A percentile compares a stretch with the other conserved stretches of the same genome.
Evolutionary conservation across 331 rosid genomes (phyloP).

Genomic region (Malus hybrid): DNA sequence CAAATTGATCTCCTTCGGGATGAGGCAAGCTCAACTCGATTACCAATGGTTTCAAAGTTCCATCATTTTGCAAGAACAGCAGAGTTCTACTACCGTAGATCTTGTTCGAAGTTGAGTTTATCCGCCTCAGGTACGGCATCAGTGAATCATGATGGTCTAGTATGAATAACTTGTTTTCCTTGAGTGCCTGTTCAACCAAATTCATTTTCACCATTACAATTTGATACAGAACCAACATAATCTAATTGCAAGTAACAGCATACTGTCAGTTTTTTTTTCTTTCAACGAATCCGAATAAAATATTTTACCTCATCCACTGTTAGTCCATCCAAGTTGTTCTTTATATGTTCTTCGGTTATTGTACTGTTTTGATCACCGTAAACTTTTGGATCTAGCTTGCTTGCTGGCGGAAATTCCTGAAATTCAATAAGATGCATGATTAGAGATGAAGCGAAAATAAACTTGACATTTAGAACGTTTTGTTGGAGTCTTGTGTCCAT

Average conservation of each 20-base stretch:
- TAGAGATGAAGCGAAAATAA: background rate
- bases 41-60: constrained; percentile 66
- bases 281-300: background rate
- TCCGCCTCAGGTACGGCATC: background rate
- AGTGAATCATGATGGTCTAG: background rate
- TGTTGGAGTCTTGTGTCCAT: background rate
- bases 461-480: too few species aligned
- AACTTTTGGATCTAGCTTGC: constrained; percentile 45
- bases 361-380: constrained; percentile 68
- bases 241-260: background rate
- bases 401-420: constrained; percentile 68
- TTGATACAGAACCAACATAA: background rate
- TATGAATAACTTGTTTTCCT: background rate
- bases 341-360: constrained; percentile 39
- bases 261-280: background rate
- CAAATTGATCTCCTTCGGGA: constrained; percentile 42
- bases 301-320: constrained; percentile 40
- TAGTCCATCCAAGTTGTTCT: constrained; percentile 39
- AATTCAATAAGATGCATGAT: constrained; percentile 4
- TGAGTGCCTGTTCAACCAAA: constrained; percentile 44
- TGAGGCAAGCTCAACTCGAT: constrained; percentile 73
- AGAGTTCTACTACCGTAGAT: constrained; percentile 58
- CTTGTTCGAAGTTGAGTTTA: constrained; percentile 50
- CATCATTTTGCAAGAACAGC: constrained; percentile 51
- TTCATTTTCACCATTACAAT: background rate